phyloP scores from a whole-genome alignment of 345 rosid species.

The Heritiera littoralis region DNA sequence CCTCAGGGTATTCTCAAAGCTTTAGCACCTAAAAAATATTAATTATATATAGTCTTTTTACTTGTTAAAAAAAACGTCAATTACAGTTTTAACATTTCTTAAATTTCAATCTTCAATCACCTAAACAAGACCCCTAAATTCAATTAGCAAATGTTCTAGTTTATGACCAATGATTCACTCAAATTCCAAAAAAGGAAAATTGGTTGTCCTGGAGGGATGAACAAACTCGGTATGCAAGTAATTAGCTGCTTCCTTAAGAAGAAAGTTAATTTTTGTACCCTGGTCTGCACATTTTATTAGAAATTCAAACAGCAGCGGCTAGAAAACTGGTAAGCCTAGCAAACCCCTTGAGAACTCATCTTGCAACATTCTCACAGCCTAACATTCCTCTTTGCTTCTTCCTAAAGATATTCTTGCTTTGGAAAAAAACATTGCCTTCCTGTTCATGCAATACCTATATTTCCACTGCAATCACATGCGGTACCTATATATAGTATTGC shows the following conservation, averaged over 20 bases:
- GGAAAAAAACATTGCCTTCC: slow-evolving; percentile 23
- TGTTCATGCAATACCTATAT: background rate
- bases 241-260: background rate
- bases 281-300: background rate
- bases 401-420: slow-evolving; percentile 43
- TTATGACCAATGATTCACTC: background rate
- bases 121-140: background rate
- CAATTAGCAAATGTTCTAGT: background rate
- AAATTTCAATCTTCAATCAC: too few relatives aligned
- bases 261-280: background rate
- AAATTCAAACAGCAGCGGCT: background rate
- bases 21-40: background rate
- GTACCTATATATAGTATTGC: slow-evolving; percentile 29
- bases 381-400: slow-evolving; percentile 42
- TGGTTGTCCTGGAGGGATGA: background rate
- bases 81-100: too few relatives aligned
- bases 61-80: background rate
- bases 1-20: slow-evolving; percentile 24
- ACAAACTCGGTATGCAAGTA: background rate
- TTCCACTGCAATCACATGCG: slow-evolving; percentile 31
- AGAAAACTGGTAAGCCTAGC: background rate
- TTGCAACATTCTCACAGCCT: slow-evolving; percentile 16
- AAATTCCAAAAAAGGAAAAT: background rate
- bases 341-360: background rate
- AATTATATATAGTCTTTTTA: background rate